phyloP scores from a whole-genome alignment of 495 filamentous ascomycete genomes.

The Lindgomyces ingoldianus region DNA sequence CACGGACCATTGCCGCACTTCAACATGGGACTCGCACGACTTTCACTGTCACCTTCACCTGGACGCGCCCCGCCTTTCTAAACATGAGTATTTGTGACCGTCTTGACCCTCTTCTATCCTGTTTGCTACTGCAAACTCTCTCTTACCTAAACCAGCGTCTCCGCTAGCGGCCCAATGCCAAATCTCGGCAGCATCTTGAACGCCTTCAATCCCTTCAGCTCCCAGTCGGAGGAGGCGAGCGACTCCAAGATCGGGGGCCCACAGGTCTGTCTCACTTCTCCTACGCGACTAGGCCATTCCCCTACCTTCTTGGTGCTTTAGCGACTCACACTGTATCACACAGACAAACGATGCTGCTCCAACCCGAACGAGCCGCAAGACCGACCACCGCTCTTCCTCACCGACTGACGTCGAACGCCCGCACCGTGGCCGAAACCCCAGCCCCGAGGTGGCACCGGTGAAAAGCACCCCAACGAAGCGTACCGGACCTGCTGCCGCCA shows the following conservation, averaged over 20 bases:
- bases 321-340: not conserved
- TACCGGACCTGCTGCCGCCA: not conserved
- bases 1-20: not conserved
- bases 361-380: not conserved
- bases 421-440: not conserved
- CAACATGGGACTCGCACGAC: not conserved
- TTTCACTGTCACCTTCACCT: not conserved
- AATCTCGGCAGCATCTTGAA: not conserved
- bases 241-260: not conserved
- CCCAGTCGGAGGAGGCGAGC: not conserved
- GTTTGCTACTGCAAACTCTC: not conserved
- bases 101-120: not conserved
- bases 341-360: slow-evolving; percentile 14
- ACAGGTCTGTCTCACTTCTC: not conserved
- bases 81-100: not conserved
- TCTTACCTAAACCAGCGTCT: not conserved
- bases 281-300: not conserved
- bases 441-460: not conserved
- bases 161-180: slow-evolving; percentile 8
- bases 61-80: not conserved
- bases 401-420: not conserved
- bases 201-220: not conserved
- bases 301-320: not conserved
- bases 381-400: not conserved
- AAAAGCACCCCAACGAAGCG: not conserved